Percentiles rank a stretch among this genome's conserved stretches.
Evolutionary conservation across 768 basidiomycete genomes (phyloP).

Genomic region (Naganishia randhawae): DNA sequence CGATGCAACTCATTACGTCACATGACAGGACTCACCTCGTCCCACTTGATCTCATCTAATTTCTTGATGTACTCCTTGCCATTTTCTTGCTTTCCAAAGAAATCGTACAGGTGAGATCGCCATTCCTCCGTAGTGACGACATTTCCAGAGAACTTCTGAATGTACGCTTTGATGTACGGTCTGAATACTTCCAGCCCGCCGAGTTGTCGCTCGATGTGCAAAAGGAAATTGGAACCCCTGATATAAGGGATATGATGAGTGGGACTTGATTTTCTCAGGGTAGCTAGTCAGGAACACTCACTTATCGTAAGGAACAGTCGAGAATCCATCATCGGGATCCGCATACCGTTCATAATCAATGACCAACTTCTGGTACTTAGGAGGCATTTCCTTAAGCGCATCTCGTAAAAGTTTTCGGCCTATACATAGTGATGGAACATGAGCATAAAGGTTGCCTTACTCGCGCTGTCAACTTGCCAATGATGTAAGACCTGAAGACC

Average conservation of each 20-base stretch:
- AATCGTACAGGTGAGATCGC: conserved; percentile 72
- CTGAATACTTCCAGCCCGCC: conserved; percentile 81
- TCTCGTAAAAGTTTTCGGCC: conserved; percentile 70
- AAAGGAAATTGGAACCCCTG: conserved; percentile 74
- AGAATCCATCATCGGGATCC: conserved; percentile 71
- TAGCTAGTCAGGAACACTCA: neutral
- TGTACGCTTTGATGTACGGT: conserved; percentile 79
- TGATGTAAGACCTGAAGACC: conserved; percentile 36
- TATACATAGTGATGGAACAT: conserved; percentile 53
- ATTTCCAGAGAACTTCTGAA: conserved; percentile 69
- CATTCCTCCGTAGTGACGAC: conserved; percentile 80
- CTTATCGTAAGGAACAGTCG: conserved; percentile 64
- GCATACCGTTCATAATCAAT: conserved; percentile 63
- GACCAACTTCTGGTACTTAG: conserved; percentile 71
- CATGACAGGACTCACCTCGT: conserved; percentile 56
- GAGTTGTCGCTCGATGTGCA: conserved; percentile 71
- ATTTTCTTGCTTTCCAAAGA: conserved; percentile 60
- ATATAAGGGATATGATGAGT: conserved; percentile 54
- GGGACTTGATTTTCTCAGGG: conserved; percentile 17
- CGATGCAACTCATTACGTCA: conserved; percentile 28
- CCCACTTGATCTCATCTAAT: conserved; percentile 70
- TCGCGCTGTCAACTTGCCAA: conserved; percentile 33
- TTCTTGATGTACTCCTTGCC: conserved; percentile 62
- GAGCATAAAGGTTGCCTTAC: neutral
- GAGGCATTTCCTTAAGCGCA: conserved; percentile 61